phyloP scores from a whole-genome alignment of 495 filamentous ascomycete genomes.

The Gamarada debralockiae region DNA sequence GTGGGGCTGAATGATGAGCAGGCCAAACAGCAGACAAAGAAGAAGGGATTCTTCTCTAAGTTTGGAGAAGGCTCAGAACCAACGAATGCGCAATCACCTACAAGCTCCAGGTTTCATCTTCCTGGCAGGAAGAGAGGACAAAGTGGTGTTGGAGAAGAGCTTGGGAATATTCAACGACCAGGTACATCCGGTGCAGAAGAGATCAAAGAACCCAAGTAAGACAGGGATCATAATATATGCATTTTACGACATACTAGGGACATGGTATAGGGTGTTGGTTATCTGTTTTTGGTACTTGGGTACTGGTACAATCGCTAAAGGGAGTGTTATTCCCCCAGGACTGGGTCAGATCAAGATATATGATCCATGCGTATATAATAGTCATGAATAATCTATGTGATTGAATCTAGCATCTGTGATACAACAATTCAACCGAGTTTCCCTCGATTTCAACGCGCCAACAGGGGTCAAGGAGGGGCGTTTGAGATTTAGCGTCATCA shows the following conservation, averaged over 20 bases:
- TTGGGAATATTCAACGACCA: slow-evolving; percentile 42
- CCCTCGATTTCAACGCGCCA: too few species aligned
- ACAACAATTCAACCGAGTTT: too few species aligned
- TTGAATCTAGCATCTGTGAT: too few species aligned
- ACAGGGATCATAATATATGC: background rate
- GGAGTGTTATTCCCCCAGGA: background rate
- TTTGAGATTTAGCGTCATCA: background rate
- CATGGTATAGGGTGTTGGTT: background rate
- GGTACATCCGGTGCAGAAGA: slow-evolving; percentile 19
- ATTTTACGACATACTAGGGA: slow-evolving; percentile 2
- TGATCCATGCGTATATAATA: background rate
- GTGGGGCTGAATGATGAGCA: slow-evolving; percentile 68
- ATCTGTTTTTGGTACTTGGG: slow-evolving; percentile 2
- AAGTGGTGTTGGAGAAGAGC: slow-evolving; percentile 68
- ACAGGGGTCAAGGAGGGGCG: background rate
- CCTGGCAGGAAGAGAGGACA: slow-evolving; percentile 70
- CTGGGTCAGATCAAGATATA: background rate
- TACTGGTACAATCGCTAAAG: slow-evolving; percentile 1
- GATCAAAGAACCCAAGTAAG: slow-evolving; percentile 9
- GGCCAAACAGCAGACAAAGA: slow-evolving; percentile 57
- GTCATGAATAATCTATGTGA: background rate
- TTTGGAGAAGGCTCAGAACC: slow-evolving; percentile 62
- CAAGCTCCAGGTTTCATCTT: slow-evolving; percentile 61
- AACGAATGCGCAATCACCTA: slow-evolving; percentile 31
- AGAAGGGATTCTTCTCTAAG: slow-evolving; percentile 77